These are phyloP conservation scores for Salicornia ramosissima DNA, from an alignment of 148 eudicot genomes.

Conservation along the genomic window DNA sequence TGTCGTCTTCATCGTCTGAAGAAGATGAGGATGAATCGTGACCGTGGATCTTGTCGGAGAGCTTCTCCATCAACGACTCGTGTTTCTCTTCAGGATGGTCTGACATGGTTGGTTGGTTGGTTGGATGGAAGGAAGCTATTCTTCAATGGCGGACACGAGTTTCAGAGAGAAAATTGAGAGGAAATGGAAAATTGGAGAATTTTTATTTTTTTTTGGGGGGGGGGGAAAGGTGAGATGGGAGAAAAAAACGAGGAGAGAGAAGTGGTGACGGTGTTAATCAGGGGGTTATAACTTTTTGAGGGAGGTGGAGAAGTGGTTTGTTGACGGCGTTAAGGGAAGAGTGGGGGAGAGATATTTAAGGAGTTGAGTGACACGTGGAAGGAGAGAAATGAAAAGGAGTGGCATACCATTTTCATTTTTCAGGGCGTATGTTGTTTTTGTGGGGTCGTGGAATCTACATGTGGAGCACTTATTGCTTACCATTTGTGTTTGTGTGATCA, in stretches of 20 bases:
- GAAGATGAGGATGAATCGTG: slow-evolving; percentile 41
- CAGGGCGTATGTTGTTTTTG: not conserved
- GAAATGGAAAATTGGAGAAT: too few relatives aligned
- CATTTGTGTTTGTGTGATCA: slow-evolving; percentile 10
- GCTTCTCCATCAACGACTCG: slow-evolving; percentile 59
- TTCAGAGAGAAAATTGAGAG: not conserved
- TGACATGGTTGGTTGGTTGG: slow-evolving; percentile 35
- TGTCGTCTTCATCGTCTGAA: slow-evolving; percentile 41
- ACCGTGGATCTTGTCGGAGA: slow-evolving; percentile 40
- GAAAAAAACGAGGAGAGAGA: not conserved
- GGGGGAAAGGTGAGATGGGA: too few relatives aligned
- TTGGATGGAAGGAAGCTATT: not conserved
- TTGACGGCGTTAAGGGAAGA: slow-evolving; percentile 11
- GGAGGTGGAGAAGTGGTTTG: not conserved
- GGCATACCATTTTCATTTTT: slow-evolving; percentile 9
- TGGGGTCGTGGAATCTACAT: slow-evolving; percentile 22
- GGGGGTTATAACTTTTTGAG: not conserved
- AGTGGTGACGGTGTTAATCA: not conserved
- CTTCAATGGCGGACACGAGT: not conserved
- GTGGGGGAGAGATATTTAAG: slow-evolving; percentile 16
- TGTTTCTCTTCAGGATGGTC: slow-evolving; percentile 44
- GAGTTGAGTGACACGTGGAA: slow-evolving; percentile 24
- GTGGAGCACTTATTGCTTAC: slow-evolving; percentile 19
- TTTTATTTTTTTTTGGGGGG: too few relatives aligned
- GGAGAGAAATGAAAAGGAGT: not conserved